These are phyloP conservation scores for Iris pallida DNA, from an alignment of 116 monocot species.

Conservation along the genomic window DNA sequence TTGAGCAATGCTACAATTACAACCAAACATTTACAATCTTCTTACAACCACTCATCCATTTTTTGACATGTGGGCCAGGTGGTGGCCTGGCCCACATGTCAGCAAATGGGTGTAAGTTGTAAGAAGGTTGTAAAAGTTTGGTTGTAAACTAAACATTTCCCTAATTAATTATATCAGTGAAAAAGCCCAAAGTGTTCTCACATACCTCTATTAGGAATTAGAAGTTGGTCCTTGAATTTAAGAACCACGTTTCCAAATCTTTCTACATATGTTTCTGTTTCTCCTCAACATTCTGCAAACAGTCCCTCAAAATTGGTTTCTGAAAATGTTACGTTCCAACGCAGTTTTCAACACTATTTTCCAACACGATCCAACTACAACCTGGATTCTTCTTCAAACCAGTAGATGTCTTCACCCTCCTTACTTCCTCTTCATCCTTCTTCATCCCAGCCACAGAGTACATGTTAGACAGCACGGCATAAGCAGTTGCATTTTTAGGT, in stretches of 20 bases:
- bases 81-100: too few species aligned
- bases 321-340: background rate
- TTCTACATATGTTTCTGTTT: background rate
- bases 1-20: too few species aligned
- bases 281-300: background rate
- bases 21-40: too few species aligned
- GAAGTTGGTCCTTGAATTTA: background rate
- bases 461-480: constrained; percentile 48
- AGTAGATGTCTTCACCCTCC: constrained; percentile 21
- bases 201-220: background rate
- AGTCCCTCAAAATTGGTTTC: background rate
- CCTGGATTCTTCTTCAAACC: constrained; percentile 44
- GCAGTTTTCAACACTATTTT: background rate
- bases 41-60: too few species aligned
- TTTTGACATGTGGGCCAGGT: too few species aligned
- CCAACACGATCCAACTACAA: constrained; percentile 43
- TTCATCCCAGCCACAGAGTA: constrained; percentile 41
- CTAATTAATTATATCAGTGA: background rate
- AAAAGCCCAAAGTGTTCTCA: background rate
- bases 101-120: too few species aligned
- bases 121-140: too few species aligned
- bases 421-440: constrained; percentile 29
- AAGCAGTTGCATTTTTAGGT: constrained; percentile 37
- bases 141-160: too few species aligned
- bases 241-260: background rate